Conservation (phyloP, 148 eudicot species). For the Hydrangea macrophylla region DNA sequence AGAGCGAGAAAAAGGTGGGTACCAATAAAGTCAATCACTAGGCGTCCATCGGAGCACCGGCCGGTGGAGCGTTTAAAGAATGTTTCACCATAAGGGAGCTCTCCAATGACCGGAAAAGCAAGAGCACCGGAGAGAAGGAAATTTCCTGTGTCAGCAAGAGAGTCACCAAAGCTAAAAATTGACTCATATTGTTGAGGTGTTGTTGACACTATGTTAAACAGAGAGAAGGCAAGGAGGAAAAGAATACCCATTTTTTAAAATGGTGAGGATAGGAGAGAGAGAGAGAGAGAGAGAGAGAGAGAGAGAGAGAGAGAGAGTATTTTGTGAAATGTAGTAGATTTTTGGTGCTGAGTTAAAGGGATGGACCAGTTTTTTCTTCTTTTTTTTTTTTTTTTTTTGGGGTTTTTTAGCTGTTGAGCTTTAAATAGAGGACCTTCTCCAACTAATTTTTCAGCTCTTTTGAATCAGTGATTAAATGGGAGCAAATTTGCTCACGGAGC, state of each 20-base stretch:
- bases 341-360: not conserved
- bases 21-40: slow-evolving; percentile 65
- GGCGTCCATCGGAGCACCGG: slow-evolving; percentile 72
- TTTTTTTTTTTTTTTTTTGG: too few relatives aligned
- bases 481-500: too few relatives aligned
- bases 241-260: slow-evolving; percentile 12
- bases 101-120: slow-evolving; percentile 46
- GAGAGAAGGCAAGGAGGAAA: slow-evolving; percentile 9
- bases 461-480: not conserved
- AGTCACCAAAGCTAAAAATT: slow-evolving; percentile 47
- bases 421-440: slow-evolving; percentile 18
- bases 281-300: not conserved
- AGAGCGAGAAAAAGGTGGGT: not conserved
- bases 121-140: slow-evolving; percentile 56
- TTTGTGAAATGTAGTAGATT: not conserved
- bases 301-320: not conserved
- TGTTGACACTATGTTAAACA: not conserved
- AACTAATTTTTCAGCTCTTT: slow-evolving; percentile 8
- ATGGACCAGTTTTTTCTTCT: too few relatives aligned
- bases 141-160: slow-evolving; percentile 48
- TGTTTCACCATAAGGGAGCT: slow-evolving; percentile 63
- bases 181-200: slow-evolving; percentile 25
- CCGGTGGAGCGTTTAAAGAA: slow-evolving; percentile 60
- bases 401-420: slow-evolving; percentile 8
- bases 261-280: not conserved